Conservation (phyloP, 2,329 filamentous ascomycete genomes). For the Torrubiella hemipterigena region DNA sequence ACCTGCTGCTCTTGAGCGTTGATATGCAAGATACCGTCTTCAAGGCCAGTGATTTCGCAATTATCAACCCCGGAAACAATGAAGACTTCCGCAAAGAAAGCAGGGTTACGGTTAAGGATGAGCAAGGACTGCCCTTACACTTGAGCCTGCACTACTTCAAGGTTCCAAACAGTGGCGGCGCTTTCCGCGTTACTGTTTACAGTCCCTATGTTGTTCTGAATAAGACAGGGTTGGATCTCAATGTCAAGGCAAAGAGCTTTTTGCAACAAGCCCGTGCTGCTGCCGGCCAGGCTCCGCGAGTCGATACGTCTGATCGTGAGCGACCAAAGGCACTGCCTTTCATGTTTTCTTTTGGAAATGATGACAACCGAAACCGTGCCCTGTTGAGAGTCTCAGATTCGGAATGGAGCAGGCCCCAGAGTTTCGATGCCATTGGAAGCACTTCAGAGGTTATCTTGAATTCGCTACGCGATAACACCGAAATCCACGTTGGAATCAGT, state of each 20-base stretch:
- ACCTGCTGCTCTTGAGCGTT: slow-evolving; percentile 81
- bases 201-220: slow-evolving; percentile 93
- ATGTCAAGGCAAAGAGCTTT: slow-evolving; percentile 80
- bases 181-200: slow-evolving; percentile 91
- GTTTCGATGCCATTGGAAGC: slow-evolving; percentile 94
- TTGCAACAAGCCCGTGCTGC: slow-evolving; percentile 71
- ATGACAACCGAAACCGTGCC: slow-evolving; percentile 85
- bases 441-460: slow-evolving; percentile 78
- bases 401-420: slow-evolving; percentile 93
- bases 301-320: slow-evolving; percentile 34
- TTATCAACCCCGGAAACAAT: slow-evolving; percentile 82
- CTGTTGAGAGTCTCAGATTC: slow-evolving; percentile 81
- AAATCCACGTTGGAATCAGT: slow-evolving; percentile 85
- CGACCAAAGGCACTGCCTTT: slow-evolving; percentile 72
- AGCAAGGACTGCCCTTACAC: slow-evolving; percentile 64
- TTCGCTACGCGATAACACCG: slow-evolving; percentile 55
- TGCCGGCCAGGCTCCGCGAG: slow-evolving; percentile 62
- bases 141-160: slow-evolving; percentile 84
- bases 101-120: slow-evolving; percentile 70
- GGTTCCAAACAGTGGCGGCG: slow-evolving; percentile 83
- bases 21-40: slow-evolving; percentile 96
- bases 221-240: slow-evolving; percentile 82
- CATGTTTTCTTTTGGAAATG: slow-evolving; percentile 88
- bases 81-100: slow-evolving; percentile 84
- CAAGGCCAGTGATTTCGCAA: slow-evolving; percentile 90